Evolutionary conservation across 495 filamentous ascomycete genomes (phyloP), one percentile per base, ranked within the genome.

Genomic region (Immersiella caudata): DNA sequence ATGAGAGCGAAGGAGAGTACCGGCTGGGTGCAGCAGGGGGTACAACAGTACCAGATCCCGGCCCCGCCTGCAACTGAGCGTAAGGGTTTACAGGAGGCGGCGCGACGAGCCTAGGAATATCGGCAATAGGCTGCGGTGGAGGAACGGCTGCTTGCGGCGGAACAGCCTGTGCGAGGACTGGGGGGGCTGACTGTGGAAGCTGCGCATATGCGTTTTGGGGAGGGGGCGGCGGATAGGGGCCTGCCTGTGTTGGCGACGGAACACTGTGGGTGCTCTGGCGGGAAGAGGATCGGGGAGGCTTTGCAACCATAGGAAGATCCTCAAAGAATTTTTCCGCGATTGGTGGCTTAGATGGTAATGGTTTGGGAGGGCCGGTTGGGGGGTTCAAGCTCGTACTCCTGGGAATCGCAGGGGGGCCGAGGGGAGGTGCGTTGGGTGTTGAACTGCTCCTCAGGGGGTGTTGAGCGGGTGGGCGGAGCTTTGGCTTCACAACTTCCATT

Each of bases 401-500:
- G 29, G 84, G 82, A 25, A 87, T 87, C 6, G 83, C 65, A 29
- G 68, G 63, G 20, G 64, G 80, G 22, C 76, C 78, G 22, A 83
- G 82, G 36, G 81, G 79, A 20, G 82, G 81, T 6, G 82, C 78
- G 40, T 78, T 71, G 35, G 74, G 74, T 20, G 74, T 79, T 29
- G 72, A 68, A 21, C 57, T 71, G 62, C 64, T 70, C 51, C 70
- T 68, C 54, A 75, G 76, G 56, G 73, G 77, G 46, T 81, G 79
- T 51, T 80, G 80, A 60, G 76, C 78, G 64, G 79, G 85, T 57
- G 76, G 75, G 64, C 85, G 78, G 80, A 87, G 87, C 78, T 86
- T 85, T 29, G 90, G 89, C 62, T 87, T 86, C 20, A 89, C 84
- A 18, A 97, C 84, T 57, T 97, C 94, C 79, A 96, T 92, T 2